Evolutionary conservation across 257 asterid species (phyloP).

Genomic region (Solanum chiquidenum): DNA sequence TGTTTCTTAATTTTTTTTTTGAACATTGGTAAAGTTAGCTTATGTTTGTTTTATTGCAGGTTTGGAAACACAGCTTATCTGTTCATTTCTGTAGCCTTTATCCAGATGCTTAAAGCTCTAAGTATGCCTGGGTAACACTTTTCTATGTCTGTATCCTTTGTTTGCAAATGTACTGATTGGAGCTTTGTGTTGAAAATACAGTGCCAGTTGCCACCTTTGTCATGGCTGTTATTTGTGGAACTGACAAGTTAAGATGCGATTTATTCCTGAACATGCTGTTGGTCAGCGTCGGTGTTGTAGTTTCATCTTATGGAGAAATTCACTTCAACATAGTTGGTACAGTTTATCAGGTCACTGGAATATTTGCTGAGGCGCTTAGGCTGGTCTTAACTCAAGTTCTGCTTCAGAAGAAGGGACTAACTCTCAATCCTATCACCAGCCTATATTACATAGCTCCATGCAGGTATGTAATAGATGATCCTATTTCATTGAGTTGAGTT

Average conservation of each 20-base stretch:
- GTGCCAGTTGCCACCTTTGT: constrained; percentile 99
- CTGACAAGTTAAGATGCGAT: constrained; percentile 84
- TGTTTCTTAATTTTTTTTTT: background rate
- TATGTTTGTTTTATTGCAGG: constrained; percentile 35
- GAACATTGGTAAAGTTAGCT: background rate
- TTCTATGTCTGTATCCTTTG: background rate
- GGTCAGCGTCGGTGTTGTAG: constrained; percentile 90
- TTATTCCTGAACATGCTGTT: constrained; percentile 80
- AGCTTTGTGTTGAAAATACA: constrained; percentile 18
- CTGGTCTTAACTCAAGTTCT: constrained; percentile 96
- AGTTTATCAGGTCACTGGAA: constrained; percentile 94
- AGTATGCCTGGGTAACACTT: constrained; percentile 38
- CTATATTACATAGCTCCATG: constrained; percentile 98
- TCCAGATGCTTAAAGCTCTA: constrained; percentile 99
- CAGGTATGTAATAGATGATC: constrained; percentile 45
- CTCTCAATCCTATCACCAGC: constrained; percentile 93
- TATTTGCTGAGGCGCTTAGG: constrained; percentile 94
- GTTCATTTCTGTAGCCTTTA: constrained; percentile 96
- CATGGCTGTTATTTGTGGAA: constrained; percentile 93
- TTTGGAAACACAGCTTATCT: constrained; percentile 97
- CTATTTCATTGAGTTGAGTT: background rate
- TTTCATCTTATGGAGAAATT: constrained; percentile 95
- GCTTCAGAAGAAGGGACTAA: constrained; percentile 86
- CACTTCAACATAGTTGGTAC: constrained; percentile 94
- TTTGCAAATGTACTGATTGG: background rate